phyloP scores from a whole-genome alignment of 2,329 filamentous ascomycete species.

The Massarina eburnea region DNA sequence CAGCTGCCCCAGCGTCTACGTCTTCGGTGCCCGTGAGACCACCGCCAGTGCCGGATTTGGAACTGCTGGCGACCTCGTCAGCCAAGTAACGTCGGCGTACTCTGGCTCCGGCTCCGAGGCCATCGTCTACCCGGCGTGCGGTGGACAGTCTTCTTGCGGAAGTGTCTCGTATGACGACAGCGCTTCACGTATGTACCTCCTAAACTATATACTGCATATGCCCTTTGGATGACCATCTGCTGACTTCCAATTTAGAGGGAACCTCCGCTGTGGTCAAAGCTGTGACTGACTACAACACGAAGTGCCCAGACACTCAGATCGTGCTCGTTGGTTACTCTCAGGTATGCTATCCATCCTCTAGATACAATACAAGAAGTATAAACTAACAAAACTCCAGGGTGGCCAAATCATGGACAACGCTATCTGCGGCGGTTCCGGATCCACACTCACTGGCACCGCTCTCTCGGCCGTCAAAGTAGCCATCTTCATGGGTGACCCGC shows the following conservation, averaged over 20 bases:
- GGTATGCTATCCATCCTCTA: slow-evolving; percentile 38
- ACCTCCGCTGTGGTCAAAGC: slow-evolving; percentile 60
- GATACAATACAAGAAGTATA: not conserved
- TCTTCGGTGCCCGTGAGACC: slow-evolving; percentile 50
- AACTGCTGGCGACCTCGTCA: slow-evolving; percentile 44
- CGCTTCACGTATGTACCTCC: too few relatives aligned
- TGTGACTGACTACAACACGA: slow-evolving; percentile 60
- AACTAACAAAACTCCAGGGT: slow-evolving; percentile 46
- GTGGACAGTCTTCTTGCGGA: slow-evolving; percentile 61
- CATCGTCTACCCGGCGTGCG: slow-evolving; percentile 59
- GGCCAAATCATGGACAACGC: slow-evolving; percentile 66
- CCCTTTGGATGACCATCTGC: too few relatives aligned
- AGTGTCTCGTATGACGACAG: slow-evolving; percentile 63
- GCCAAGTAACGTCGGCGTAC: slow-evolving; percentile 44
- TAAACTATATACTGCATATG: too few relatives aligned
- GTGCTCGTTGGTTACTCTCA: slow-evolving; percentile 66
- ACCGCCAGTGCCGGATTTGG: slow-evolving; percentile 46
- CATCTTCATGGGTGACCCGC: slow-evolving; percentile 67
- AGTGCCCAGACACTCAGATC: slow-evolving; percentile 60
- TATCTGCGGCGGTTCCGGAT: slow-evolving; percentile 58
- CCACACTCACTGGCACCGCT: slow-evolving; percentile 52
- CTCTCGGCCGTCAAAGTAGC: slow-evolving; percentile 62
- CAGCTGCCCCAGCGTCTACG: slow-evolving; percentile 47
- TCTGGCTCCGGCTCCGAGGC: slow-evolving; percentile 45
- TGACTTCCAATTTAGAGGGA: too few relatives aligned